Evolutionary conservation across 2,329 filamentous ascomycete species (phyloP).

Genomic region (Epichloe coenophiala): DNA sequence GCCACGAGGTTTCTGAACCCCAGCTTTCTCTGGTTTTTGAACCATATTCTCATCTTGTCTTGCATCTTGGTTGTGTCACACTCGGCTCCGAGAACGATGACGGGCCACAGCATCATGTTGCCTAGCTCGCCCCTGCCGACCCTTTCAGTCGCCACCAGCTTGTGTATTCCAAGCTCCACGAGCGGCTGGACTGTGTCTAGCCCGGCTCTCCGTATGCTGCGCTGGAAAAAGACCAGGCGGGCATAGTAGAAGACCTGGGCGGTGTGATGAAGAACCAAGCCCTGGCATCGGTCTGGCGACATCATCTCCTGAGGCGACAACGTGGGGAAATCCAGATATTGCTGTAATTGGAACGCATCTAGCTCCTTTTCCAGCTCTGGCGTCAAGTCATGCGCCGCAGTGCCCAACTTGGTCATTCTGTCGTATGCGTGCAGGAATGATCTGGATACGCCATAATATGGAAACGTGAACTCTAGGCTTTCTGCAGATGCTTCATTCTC

Average conservation of each 20-base stretch:
- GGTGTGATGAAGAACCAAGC: slow-evolving; percentile 11
- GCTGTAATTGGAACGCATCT: slow-evolving; percentile 18
- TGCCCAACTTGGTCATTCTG: slow-evolving; percentile 10
- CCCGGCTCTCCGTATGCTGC: slow-evolving; percentile 14
- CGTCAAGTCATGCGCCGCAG: slow-evolving; percentile 3
- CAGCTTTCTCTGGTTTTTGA: slow-evolving; percentile 18
- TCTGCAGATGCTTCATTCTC: slow-evolving; percentile 1
- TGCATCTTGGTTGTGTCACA: slow-evolving; percentile 15
- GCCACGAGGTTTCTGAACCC: slow-evolving; percentile 21
- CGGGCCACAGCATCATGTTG: slow-evolving; percentile 23
- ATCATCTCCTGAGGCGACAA: neutral
- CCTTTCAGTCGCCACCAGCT: slow-evolving; percentile 19
- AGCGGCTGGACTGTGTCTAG: slow-evolving; percentile 16
- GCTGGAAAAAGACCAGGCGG: slow-evolving; percentile 21
- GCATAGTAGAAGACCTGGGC: slow-evolving; percentile 22
- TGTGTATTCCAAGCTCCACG: slow-evolving; percentile 17
- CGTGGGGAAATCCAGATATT: slow-evolving; percentile 14
- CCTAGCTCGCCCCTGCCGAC: slow-evolving; percentile 16
- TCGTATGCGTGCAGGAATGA: slow-evolving; percentile 9
- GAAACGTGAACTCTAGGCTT: slow-evolving; percentile 9
- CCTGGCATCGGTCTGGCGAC: slow-evolving; percentile 11
- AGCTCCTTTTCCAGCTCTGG: slow-evolving; percentile 9
- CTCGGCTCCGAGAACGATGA: slow-evolving; percentile 21
- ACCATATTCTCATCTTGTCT: slow-evolving; percentile 17
- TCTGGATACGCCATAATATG: slow-evolving; percentile 11